These are phyloP conservation scores for Colletotrichum salicis DNA, from an alignment of 2,329 filamentous ascomycete species.

Conservation along the genomic window DNA sequence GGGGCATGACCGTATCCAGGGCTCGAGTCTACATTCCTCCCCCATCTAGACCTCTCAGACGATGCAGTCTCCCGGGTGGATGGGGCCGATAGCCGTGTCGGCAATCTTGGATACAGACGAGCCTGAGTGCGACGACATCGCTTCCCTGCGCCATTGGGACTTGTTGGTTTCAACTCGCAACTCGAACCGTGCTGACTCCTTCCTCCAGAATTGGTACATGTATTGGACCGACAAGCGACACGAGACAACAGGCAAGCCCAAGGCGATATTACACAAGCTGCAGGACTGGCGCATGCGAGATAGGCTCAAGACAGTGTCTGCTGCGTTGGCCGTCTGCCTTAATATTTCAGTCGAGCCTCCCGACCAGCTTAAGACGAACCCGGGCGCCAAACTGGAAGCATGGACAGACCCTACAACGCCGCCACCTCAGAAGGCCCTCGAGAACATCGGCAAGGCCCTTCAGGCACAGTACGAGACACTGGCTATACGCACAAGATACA, in stretches of 20 bases:
- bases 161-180: constrained; percentile 12
- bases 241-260: constrained; percentile 90
- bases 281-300: constrained; percentile 99
- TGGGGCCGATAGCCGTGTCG: not conserved
- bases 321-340: constrained; percentile 90
- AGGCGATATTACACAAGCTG: constrained; percentile 71
- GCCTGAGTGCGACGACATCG: not conserved
- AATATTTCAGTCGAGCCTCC: constrained; percentile 98
- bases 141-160: constrained; percentile 9
- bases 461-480: constrained; percentile 96
- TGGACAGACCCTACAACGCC: constrained; percentile 93
- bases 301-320: constrained; percentile 94
- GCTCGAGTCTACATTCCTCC: constrained; percentile 5
- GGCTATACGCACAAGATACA: constrained; percentile 95
- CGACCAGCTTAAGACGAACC: constrained; percentile 94
- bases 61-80: constrained; percentile 18
- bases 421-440: constrained; percentile 84
- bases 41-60: not conserved
- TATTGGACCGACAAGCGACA: constrained; percentile 99
- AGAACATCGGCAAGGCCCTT: constrained; percentile 95
- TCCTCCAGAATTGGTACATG: constrained; percentile 92
- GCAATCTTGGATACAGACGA: not conserved
- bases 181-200: constrained; percentile 33
- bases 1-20: not conserved
- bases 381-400: constrained; percentile 92